Evolutionary conservation across 805 yeast genomes (phyloP).

Genomic region (Torulaspora gathmanii): DNA sequence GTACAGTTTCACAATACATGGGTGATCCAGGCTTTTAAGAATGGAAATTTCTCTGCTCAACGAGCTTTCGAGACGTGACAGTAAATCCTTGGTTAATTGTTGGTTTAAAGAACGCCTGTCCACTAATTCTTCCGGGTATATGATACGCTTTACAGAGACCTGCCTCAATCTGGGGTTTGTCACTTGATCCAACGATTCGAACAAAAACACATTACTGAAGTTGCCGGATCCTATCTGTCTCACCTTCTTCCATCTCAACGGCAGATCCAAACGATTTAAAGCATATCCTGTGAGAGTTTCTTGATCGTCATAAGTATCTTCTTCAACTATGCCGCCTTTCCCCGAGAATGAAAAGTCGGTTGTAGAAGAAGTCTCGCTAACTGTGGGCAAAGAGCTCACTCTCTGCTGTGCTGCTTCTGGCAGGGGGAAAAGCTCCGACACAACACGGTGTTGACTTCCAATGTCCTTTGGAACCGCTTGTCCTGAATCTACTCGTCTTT

Average conservation of each 20-base stretch:
- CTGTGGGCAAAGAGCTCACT: constrained; percentile 27
- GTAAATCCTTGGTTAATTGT: constrained; percentile 37
- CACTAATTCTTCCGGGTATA: constrained; percentile 34
- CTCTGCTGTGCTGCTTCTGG: constrained; percentile 21
- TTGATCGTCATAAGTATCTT: constrained; percentile 10
- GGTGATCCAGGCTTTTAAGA: constrained; percentile 54
- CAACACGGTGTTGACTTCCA: constrained; percentile 20
- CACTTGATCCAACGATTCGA: constrained; percentile 30
- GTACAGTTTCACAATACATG: constrained; percentile 59
- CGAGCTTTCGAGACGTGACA: constrained; percentile 55
- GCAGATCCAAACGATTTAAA: constrained; percentile 14
- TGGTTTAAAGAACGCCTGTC: constrained; percentile 18
- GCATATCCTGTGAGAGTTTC: constrained; percentile 21
- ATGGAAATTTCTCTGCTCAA: constrained; percentile 71
- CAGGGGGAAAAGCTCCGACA: constrained; percentile 27
- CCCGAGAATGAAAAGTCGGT: constrained; percentile 5
- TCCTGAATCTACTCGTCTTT: constrained; percentile 14
- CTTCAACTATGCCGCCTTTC: neutral
- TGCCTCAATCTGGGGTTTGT: constrained; percentile 12
- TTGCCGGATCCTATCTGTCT: constrained; percentile 60
- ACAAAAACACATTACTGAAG: constrained; percentile 60
- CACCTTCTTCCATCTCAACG: constrained; percentile 35
- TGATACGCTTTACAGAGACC: constrained; percentile 71
- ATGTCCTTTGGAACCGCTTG: constrained; percentile 9
- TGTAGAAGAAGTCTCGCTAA: constrained; percentile 16